Evolutionary conservation across 1,139 yeast genomes (phyloP), one percentile per base, ranked within the genome.

Genomic region (Schizosaccharomyces versatilis): DNA sequence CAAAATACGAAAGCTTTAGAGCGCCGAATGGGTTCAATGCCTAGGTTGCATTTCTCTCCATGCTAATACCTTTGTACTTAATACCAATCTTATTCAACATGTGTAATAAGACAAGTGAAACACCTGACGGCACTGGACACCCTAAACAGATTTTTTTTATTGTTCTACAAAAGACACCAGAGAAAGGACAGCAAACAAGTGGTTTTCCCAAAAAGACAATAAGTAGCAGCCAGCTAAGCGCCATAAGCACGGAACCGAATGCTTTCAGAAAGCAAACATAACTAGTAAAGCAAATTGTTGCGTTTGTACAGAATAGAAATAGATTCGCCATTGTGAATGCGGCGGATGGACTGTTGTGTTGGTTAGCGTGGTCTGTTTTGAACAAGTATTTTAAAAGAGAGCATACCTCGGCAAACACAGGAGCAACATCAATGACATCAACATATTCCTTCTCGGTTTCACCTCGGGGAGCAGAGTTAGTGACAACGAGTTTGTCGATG

Each of bases 271-370:
- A 24, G 32, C 32, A 24, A 24, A 24, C 32, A 24, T 24, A 24
- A 24, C 32, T 24, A 24, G 32, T 24, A 24, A 24, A 24, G 32
- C 32, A 24, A 24, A 24, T 49, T 8, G 15, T 38, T 49, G 15
- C 38, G 49, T 32, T 55, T 56, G 47, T 54, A 56, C 42, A 56
- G 41, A 48, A 56, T 47, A 14, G 54, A 54, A 40, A 57, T 52
- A 36, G 53, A 55, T 71, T 90, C 98, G 66, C 98, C 98, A 66
- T 90, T 88, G 70, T 90, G 98, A 65, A 90, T 75, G 66, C 98
- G 81, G 71, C 98, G 81, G 59, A 90, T 83, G 56, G 95, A 83
- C 47, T 41, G 19, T 12, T 41, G 9, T 8, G 9, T 12, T 41
- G 15, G 19, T 24, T 24, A 24, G 32, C 5, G 5, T 24, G 32